phyloP scores from a whole-genome alignment of 73 alveolate species.

The Symbiodinium natans region DNA sequence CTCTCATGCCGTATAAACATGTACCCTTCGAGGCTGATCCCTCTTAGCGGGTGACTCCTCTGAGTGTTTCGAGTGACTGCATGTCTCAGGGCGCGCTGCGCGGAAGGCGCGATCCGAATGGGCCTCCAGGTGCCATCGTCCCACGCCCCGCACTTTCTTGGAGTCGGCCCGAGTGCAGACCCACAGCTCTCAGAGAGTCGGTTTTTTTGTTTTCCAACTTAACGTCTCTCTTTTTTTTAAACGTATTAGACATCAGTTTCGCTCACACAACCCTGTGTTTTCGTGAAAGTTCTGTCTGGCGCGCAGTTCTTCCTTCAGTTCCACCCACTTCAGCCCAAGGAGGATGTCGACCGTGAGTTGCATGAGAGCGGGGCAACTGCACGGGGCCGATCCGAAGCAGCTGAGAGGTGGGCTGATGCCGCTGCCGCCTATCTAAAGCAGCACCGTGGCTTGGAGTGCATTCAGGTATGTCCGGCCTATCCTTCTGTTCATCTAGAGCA shows the following conservation, averaged over 20 bases:
- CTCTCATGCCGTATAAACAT: background rate
- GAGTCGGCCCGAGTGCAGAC: slow-evolving; percentile 1
- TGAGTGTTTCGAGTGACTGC: background rate
- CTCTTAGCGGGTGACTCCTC: background rate
- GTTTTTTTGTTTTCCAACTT: no score
- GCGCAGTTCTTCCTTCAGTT: no score
- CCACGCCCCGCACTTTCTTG: slow-evolving; percentile 72
- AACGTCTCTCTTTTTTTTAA: no score
- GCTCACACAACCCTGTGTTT: no score
- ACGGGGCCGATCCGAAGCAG: background rate
- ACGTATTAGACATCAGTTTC: background rate
- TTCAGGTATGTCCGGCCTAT: no score
- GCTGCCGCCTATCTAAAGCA: slow-evolving; percentile 41
- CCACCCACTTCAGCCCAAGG: background rate
- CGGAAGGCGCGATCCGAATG: background rate
- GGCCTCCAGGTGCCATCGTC: slow-evolving; percentile 1
- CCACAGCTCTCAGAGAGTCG: background rate
- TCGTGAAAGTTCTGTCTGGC: no score
- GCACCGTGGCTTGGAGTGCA: background rate
- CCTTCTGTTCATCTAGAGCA: no score
- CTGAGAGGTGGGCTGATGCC: slow-evolving; percentile 55
- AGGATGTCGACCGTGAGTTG: background rate
- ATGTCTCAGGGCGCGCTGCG: slow-evolving; percentile 31
- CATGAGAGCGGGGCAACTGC: background rate
- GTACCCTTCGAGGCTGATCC: background rate